phyloP scores from a whole-genome alignment of 2,329 filamentous ascomycete species.

The Chrysoporthe deuterocubensis region DNA sequence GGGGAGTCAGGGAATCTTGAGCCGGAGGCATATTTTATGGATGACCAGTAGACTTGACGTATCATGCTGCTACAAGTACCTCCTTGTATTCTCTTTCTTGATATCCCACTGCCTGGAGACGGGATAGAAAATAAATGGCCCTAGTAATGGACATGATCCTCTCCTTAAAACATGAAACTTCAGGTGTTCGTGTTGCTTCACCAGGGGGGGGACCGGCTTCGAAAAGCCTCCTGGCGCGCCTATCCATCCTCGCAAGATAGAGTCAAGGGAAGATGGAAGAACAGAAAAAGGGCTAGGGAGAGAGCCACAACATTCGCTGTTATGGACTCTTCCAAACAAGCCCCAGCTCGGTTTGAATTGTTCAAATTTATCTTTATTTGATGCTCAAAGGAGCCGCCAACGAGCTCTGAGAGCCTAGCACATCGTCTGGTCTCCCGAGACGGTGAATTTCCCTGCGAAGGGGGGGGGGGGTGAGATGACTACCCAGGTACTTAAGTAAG shows the following conservation, averaged over 20 bases:
- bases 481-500: conserved; percentile 1
- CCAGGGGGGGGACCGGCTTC: not conserved
- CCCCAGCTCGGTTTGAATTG: not conserved
- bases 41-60: not conserved
- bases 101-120: not conserved
- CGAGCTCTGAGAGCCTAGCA: no score
- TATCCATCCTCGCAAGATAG: not conserved
- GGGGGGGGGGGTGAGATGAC: not conserved
- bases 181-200: no score
- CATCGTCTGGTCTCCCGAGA: no score
- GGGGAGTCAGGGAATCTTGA: conserved; percentile 8
- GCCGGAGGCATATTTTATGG: not conserved
- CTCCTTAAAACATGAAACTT: not conserved
- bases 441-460: no score
- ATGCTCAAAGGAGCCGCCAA: no score
- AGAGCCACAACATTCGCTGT: not conserved
- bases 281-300: no score
- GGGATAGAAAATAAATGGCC: not conserved
- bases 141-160: not conserved
- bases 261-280: no score
- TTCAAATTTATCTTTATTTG: no score
- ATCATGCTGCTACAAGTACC: conserved; percentile 1
- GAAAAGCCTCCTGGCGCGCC: not conserved
- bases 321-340: not conserved
- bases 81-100: not conserved